phyloP scores from a whole-genome alignment of 2,329 filamentous ascomycete genomes.

The Fusarium paranaense region DNA sequence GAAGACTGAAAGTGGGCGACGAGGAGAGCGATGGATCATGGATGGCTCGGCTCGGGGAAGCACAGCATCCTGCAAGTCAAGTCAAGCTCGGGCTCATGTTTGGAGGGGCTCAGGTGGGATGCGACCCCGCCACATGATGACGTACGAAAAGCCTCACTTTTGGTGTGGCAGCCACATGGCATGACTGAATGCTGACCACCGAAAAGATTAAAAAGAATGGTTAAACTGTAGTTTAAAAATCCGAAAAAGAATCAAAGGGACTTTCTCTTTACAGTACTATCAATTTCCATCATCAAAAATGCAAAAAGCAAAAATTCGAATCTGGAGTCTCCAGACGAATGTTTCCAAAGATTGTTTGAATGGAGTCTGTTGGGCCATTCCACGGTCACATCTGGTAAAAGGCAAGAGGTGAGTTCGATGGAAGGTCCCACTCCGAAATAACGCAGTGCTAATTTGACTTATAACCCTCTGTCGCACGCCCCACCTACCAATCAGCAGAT shows the following conservation, averaged over 20 bases:
- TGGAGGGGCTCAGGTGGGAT: slow-evolving; percentile 33
- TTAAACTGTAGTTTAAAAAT: not conserved
- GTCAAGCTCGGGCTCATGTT: slow-evolving; percentile 13
- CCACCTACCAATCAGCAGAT: not conserved
- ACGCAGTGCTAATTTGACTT: not conserved
- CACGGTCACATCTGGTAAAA: slow-evolving; percentile 86
- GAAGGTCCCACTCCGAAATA: slow-evolving; percentile 73
- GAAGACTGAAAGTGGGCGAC: slow-evolving; percentile 35
- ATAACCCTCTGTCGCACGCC: slow-evolving; percentile 20
- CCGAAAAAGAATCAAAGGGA: not conserved
- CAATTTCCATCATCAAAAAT: not conserved
- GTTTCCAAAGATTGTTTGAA: slow-evolving; percentile 64
- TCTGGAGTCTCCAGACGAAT: slow-evolving; percentile 52
- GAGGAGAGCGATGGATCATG: slow-evolving; percentile 27
- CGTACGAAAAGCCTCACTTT: slow-evolving; percentile 29
- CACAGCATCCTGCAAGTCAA: not conserved
- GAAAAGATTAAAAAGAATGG: not conserved
- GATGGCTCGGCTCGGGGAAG: slow-evolving; percentile 12
- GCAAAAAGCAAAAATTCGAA: slow-evolving; percentile 56
- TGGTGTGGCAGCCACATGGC: not conserved
- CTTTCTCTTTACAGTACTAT: no score
- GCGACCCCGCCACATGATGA: slow-evolving; percentile 31
- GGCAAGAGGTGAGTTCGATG: slow-evolving; percentile 82
- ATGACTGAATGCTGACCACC: not conserved
- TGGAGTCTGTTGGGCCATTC: slow-evolving; percentile 65